Evolutionary conservation across 768 basidiomycete species (phyloP).

Genomic region (Lactarius hatsudake): DNA sequence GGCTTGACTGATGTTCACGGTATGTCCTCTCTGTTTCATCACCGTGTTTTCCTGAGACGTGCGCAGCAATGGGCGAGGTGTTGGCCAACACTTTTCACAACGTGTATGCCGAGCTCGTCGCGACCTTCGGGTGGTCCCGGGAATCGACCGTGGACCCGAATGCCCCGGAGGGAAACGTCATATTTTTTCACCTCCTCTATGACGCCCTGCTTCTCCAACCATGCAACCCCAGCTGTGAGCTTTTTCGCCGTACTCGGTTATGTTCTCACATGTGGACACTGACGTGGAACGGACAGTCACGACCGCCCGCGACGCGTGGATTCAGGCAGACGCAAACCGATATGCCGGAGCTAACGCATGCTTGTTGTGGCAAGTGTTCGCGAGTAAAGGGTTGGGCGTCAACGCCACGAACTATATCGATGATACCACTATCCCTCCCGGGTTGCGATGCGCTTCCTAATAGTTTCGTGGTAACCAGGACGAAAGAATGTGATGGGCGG

Average conservation of each 20-base stretch:
- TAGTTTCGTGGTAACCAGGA: not conserved
- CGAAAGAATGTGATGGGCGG: no score
- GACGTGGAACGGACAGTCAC: conserved; percentile 34
- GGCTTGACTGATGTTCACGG: conserved; percentile 46
- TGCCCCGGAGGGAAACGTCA: conserved; percentile 46
- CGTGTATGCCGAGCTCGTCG: conserved; percentile 26
- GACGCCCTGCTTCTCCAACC: conserved; percentile 49
- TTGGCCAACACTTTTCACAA: conserved; percentile 44
- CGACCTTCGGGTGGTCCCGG: conserved; percentile 31
- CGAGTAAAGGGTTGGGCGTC: conserved; percentile 49
- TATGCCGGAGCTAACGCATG: conserved; percentile 47
- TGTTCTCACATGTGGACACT: not conserved
- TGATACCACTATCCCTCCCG: not conserved
- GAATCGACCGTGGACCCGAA: conserved; percentile 42
- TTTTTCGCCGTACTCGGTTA: not conserved
- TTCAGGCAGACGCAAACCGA: conserved; percentile 50
- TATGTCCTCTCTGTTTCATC: conserved; percentile 28
- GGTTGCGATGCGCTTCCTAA: not conserved
- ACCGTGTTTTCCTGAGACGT: not conserved
- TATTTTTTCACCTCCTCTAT: conserved; percentile 51
- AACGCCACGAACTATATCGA: not conserved
- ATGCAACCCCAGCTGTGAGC: conserved; percentile 49
- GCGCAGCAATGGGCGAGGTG: conserved; percentile 53
- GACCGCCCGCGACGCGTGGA: conserved; percentile 48
- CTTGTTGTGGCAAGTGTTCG: conserved; percentile 46